phyloP scores from a whole-genome alignment of 495 filamentous ascomycete genomes.

The Aspergillus incahuasiensis region DNA sequence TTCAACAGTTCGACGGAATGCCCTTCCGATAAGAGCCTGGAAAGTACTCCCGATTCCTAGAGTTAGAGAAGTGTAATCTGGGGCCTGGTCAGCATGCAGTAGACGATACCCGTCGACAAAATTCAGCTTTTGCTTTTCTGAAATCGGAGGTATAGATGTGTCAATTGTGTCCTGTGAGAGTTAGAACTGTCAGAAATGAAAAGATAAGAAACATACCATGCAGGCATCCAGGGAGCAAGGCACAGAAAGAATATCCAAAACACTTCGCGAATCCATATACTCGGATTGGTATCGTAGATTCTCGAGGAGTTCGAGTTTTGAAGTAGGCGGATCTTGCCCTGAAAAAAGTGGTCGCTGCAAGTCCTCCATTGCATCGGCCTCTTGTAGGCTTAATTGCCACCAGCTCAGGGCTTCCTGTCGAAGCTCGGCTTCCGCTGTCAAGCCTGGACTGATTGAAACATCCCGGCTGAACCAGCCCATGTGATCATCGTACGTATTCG shows the following conservation, averaged over 20 bases:
- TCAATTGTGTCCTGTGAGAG: constrained; percentile 50
- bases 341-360: not conserved
- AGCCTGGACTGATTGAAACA: constrained; percentile 21
- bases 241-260: constrained; percentile 34
- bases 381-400: constrained; percentile 40
- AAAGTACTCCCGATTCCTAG: constrained; percentile 34
- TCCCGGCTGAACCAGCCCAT: constrained; percentile 76
- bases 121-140: constrained; percentile 56
- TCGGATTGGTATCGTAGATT: constrained; percentile 24
- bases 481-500: constrained; percentile 67
- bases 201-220: constrained; percentile 21
- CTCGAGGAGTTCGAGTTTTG: constrained; percentile 27
- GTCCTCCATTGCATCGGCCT: constrained; percentile 26
- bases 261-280: constrained; percentile 34
- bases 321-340: not conserved
- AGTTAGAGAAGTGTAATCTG: constrained; percentile 39
- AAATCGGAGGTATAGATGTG: constrained; percentile 52
- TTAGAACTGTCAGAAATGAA: constrained; percentile 23
- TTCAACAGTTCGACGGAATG: constrained; percentile 28
- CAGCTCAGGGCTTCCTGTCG: constrained; percentile 31
- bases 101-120: constrained; percentile 59
- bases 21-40: constrained; percentile 27
- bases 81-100: constrained; percentile 46
- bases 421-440: constrained; percentile 27
- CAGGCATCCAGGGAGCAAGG: constrained; percentile 25